Conservation (phyloP, 768 basidiomycete genomes). For the Rhizopogon vesiculosus region DNA sequence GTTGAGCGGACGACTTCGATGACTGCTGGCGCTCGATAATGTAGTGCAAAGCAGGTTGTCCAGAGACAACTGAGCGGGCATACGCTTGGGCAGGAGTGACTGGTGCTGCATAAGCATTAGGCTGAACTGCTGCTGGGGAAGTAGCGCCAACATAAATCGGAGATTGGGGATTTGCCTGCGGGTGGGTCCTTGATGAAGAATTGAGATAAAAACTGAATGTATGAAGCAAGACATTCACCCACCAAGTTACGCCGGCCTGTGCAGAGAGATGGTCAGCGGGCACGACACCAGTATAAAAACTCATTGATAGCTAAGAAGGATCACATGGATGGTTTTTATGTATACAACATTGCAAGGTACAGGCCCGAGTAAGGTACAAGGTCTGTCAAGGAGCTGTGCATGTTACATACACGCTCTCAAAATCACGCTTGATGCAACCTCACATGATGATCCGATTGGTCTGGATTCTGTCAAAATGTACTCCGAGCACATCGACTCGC, state of each 20-base stretch:
- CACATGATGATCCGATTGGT: no score
- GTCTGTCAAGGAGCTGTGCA: no score
- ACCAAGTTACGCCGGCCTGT: not conserved
- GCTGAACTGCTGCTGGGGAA: not conserved
- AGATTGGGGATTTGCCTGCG: not conserved
- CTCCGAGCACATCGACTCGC: no score
- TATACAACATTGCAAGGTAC: no score
- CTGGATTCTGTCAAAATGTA: no score
- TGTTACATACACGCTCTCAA: no score
- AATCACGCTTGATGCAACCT: no score
- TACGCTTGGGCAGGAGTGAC: slow-evolving; percentile 19
- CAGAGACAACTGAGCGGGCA: slow-evolving; percentile 9
- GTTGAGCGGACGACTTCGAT: not conserved
- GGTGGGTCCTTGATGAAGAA: not conserved
- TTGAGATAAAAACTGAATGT: not conserved
- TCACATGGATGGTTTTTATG: no score
- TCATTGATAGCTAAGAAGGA: not conserved
- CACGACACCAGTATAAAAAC: not conserved
- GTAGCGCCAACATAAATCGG: not conserved
- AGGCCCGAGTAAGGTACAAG: no score
- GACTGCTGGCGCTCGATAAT: slow-evolving; percentile 16
- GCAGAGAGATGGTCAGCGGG: not conserved
- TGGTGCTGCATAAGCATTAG: not conserved
- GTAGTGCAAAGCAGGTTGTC: slow-evolving; percentile 8
- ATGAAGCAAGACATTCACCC: not conserved